Conservation (phyloP, 2,329 filamentous ascomycete genomes). For the Volutella citrinella region DNA sequence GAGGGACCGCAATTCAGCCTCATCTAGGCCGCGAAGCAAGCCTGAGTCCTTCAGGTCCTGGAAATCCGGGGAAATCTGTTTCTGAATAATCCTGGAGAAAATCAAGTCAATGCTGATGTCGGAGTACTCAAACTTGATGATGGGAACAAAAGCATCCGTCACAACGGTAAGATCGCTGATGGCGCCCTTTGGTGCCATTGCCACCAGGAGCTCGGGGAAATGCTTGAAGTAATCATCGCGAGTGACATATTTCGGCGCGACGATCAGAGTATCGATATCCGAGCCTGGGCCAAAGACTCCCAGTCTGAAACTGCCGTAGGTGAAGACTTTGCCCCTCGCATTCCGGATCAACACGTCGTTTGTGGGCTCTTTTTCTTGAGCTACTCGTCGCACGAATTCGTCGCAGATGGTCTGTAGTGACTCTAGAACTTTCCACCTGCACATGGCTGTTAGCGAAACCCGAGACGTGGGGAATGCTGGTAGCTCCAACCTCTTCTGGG, state of each 20-base stretch:
- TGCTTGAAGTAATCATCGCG: slow-evolving; percentile 89
- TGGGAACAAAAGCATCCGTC: slow-evolving; percentile 87
- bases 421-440: slow-evolving; percentile 67
- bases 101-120: slow-evolving; percentile 95
- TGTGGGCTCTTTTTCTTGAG: slow-evolving; percentile 66
- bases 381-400: slow-evolving; percentile 83
- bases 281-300: slow-evolving; percentile 94
- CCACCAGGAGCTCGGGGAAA: slow-evolving; percentile 76
- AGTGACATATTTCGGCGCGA: slow-evolving; percentile 84
- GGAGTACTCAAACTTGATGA: slow-evolving; percentile 92
- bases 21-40: slow-evolving; percentile 80
- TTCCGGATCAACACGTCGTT: slow-evolving; percentile 76
- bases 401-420: slow-evolving; percentile 77
- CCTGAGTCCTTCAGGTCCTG: slow-evolving; percentile 78
- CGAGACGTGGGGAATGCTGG: no score
- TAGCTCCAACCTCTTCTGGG: slow-evolving; percentile 70
- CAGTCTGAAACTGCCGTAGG: slow-evolving; percentile 91
- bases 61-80: slow-evolving; percentile 64
- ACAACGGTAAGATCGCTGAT: slow-evolving; percentile 85
- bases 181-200: slow-evolving; percentile 72
- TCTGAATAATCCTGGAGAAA: slow-evolving; percentile 71
- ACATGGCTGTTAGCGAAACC: no score
- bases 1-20: slow-evolving; percentile 81
- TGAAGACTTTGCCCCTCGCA: slow-evolving; percentile 89
- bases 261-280: slow-evolving; percentile 94